Evolutionary conservation across 768 basidiomycete genomes (phyloP).

Genomic region (Lactifluus rugatus): DNA sequence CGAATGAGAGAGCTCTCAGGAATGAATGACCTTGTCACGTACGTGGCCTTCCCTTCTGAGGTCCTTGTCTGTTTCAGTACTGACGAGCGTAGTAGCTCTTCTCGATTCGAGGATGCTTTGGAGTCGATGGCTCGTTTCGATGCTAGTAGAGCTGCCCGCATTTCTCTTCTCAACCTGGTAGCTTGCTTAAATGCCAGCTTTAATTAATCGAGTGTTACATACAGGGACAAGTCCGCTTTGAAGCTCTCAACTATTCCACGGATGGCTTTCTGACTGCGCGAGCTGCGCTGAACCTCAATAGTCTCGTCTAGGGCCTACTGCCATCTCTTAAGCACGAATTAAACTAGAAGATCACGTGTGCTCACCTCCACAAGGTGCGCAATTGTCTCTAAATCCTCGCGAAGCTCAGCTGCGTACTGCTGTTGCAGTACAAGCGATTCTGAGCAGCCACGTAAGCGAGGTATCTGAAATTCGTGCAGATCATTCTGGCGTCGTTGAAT

Average conservation of each 20-base stretch:
- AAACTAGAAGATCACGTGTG: background rate
- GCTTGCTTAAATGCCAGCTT: background rate
- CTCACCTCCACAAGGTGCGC: constrained; percentile 56
- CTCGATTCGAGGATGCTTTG: constrained; percentile 45
- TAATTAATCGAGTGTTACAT: constrained; percentile 7
- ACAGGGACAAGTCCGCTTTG: constrained; percentile 36
- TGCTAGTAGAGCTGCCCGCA: constrained; percentile 55
- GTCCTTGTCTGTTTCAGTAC: constrained; percentile 39
- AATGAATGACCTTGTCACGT: constrained; percentile 23
- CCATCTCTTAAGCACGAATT: constrained; percentile 37
- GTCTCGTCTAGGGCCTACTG: constrained; percentile 55
- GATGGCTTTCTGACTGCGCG: constrained; percentile 41
- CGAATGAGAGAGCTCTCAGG: constrained; percentile 3
- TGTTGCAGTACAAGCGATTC: constrained; percentile 60
- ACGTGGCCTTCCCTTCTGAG: constrained; percentile 54
- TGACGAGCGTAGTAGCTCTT: constrained; percentile 56
- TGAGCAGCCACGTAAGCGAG: constrained; percentile 57
- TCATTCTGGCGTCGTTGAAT: constrained; percentile 52
- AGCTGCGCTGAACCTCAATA: constrained; percentile 62
- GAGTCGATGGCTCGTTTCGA: constrained; percentile 71
- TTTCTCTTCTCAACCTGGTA: constrained; percentile 48
- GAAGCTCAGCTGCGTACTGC: constrained; percentile 59
- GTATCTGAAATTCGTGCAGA: constrained; percentile 61
- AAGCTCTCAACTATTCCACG: constrained; percentile 42
- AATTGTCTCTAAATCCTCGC: constrained; percentile 62